Evolutionary conservation across 2,329 filamentous ascomycete species (phyloP), one percentile per base, ranked within the genome.

Genomic region (Dothistroma septosporum): DNA sequence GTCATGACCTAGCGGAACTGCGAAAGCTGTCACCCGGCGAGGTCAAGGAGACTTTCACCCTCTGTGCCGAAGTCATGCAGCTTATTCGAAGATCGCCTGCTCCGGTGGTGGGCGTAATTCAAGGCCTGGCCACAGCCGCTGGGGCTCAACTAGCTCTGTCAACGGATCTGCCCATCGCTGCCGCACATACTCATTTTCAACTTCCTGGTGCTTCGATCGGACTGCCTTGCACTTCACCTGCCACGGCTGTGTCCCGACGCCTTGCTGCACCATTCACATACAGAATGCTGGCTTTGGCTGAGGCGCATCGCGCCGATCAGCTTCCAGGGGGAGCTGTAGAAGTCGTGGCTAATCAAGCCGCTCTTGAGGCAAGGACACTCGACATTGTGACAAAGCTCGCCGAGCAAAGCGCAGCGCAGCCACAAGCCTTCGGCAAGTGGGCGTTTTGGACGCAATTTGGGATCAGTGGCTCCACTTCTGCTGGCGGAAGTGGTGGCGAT

Each of bases 381-480:
- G 32, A 63, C 22, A 35, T 65, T 16, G 56, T 61, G 8, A 53
- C 22, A 12, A 61, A 61, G 31, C 50, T 65, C 6, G 48, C 58
- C 4, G 32, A 61, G 11, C 31, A 63, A 2, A 60, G 47, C n/a
- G 58, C 58, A 16, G 48, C 63, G 11, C 63, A 65, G 41, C 59
- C 61, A 2, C 63, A 65, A 46, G 63, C 63, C 16, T 48, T 65
- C 9, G 63, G 63, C 1, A 65, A 65, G 46, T 65, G 63, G 63
- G 63, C 61, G 4, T 65, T 58, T 33, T 65, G 58, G 58, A 61
- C 61, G 11, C 63, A 65, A 22, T 28, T 55, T n/a, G 61, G 63
- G 2, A 35, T 63, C 31, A 49, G 56, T 37, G 56, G 63, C 28
- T 44, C 35, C 7, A 56, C 54, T 7, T 48, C 47, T 49, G 61